Conservation (phyloP, 495 filamentous ascomycete species). For the Astrocystis sublimbata region DNA sequence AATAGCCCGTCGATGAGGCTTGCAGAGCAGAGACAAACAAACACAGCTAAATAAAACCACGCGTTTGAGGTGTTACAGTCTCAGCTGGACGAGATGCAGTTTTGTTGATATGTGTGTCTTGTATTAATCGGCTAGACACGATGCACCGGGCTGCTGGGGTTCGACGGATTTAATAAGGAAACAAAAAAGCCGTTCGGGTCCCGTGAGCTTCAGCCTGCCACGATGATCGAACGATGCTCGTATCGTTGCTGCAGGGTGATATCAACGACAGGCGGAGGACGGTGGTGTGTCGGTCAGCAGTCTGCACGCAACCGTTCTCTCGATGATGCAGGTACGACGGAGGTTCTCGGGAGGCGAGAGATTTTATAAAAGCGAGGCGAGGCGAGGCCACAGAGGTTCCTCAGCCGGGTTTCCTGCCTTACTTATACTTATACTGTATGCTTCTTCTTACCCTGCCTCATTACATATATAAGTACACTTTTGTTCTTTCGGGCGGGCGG, state of each 20-base stretch:
- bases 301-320: slow-evolving; percentile 4
- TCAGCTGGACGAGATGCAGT: neutral
- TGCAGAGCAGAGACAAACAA: neutral
- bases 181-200: no score
- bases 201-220: neutral
- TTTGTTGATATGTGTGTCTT: neutral
- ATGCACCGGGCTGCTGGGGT: neutral
- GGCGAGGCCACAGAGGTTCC: neutral
- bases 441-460: no score
- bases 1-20: no score
- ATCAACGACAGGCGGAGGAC: neutral
- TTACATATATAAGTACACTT: neutral
- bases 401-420: no score
- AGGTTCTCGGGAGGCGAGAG: neutral
- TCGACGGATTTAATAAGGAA: slow-evolving; percentile 7
- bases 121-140: neutral
- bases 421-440: no score
- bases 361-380: neutral
- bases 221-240: slow-evolving; percentile 9
- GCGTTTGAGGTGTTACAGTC: neutral
- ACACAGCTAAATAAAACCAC: neutral
- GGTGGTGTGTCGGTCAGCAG: neutral
- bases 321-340: no score
- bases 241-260: slow-evolving; percentile 1
- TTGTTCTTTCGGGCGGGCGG: slow-evolving; percentile 8